Conservation (phyloP, 1,284 basidiomycete species). For the Cutaneotrichosporon sp. region DNA sequence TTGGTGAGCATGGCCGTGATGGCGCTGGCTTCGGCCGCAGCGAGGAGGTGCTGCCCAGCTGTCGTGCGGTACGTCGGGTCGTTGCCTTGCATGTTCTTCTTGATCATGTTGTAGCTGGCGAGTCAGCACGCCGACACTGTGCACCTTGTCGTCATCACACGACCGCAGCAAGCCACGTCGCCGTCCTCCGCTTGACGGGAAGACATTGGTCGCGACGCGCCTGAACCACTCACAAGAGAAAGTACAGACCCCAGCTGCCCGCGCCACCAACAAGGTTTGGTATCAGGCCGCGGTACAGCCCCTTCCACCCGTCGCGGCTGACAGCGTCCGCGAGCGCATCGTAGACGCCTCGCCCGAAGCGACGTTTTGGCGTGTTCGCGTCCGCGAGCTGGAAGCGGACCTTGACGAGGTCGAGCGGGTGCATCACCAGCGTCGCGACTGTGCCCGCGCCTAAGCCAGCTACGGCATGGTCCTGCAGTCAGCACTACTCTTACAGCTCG, state of each 20-base stretch:
- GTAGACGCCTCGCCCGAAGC: slow-evolving; percentile 74
- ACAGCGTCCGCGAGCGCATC: slow-evolving; percentile 68
- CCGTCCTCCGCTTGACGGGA: too few species aligned
- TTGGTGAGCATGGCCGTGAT: slow-evolving; percentile 93
- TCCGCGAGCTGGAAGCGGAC: slow-evolving; percentile 91
- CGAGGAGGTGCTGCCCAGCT: slow-evolving; percentile 76
- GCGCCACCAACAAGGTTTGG: slow-evolving; percentile 94
- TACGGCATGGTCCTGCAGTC: slow-evolving; percentile 71
- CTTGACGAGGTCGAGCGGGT: slow-evolving; percentile 95
- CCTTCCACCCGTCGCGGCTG: slow-evolving; percentile 68
- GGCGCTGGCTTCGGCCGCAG: slow-evolving; percentile 90
- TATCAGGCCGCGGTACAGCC: slow-evolving; percentile 83
- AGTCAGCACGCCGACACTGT: neutral
- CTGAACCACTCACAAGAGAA: slow-evolving; percentile 72
- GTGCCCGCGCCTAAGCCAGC: slow-evolving; percentile 91
- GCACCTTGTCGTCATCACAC: neutral
- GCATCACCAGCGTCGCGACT: slow-evolving; percentile 91
- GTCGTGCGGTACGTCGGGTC: slow-evolving; percentile 54
- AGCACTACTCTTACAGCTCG: neutral
- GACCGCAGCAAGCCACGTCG: neutral
- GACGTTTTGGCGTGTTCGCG: slow-evolving; percentile 50
- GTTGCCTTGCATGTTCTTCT: slow-evolving; percentile 56
- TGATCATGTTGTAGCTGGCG: slow-evolving; percentile 92
- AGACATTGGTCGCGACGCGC: neutral
- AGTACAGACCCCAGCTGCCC: slow-evolving; percentile 96